phyloP scores from a whole-genome alignment of 1,284 basidiomycete genomes.

The Sanghuangporus sanghuang region DNA sequence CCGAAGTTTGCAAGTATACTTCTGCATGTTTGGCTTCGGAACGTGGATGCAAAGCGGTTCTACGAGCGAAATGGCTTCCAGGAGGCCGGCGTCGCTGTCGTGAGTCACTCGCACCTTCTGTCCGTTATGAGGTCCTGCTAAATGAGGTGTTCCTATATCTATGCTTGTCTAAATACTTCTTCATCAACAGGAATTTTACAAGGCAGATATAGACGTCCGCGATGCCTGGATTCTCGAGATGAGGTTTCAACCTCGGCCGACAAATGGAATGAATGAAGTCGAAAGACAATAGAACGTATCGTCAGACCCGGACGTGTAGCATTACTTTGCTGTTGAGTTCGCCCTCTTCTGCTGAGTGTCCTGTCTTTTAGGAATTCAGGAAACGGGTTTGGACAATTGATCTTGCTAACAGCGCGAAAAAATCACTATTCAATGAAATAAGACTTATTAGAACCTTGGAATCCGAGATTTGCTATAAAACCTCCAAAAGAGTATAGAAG shows the following conservation, averaged over 20 bases:
- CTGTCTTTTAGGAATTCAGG: too few relatives aligned
- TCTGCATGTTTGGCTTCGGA: slow-evolving; percentile 75
- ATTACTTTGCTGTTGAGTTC: too few relatives aligned
- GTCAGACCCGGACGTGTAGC: too few relatives aligned
- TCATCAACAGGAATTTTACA: slow-evolving; percentile 63
- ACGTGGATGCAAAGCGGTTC: slow-evolving; percentile 64
- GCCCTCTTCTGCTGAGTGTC: too few relatives aligned
- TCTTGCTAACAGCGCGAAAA: too few relatives aligned
- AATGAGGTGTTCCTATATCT: background rate
- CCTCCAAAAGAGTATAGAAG: too few relatives aligned
- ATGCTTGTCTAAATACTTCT: slow-evolving; percentile 13
- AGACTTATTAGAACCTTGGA: too few relatives aligned
- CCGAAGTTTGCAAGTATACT: slow-evolving; percentile 64
- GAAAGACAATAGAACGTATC: background rate
- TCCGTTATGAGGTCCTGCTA: background rate
- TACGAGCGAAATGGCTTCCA: slow-evolving; percentile 75
- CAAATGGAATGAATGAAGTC: background rate
- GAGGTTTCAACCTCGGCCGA: slow-evolving; percentile 15
- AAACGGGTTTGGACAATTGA: too few relatives aligned
- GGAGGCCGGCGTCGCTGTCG: slow-evolving; percentile 36
- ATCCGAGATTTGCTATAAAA: too few relatives aligned
- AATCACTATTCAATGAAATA: too few relatives aligned
- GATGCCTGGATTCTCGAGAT: slow-evolving; percentile 78
- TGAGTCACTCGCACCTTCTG: background rate
- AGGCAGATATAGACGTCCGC: slow-evolving; percentile 63